Evolutionary conservation across 2,329 filamentous ascomycete genomes (phyloP).

Genomic region (Penicillium aurantiogriseum): DNA sequence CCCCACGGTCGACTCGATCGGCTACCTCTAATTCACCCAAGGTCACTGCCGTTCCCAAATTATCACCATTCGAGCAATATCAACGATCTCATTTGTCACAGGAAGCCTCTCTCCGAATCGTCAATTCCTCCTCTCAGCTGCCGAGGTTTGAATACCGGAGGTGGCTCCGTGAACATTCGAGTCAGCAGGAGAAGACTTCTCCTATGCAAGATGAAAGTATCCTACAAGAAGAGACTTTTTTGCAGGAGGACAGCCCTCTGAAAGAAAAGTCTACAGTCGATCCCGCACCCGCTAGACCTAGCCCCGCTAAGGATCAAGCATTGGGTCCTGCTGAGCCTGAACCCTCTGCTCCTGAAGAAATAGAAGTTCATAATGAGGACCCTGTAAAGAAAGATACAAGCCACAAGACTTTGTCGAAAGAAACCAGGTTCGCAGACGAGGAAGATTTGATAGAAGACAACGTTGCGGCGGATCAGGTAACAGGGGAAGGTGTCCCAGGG

Average conservation of each 20-base stretch:
- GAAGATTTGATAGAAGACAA: conserved; percentile 10
- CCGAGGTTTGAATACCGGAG: conserved; percentile 42
- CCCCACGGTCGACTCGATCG: not conserved
- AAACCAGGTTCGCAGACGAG: conserved; percentile 17
- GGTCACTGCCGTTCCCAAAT: not conserved
- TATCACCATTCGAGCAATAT: not conserved
- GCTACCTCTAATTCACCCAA: not conserved
- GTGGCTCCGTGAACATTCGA: conserved; percentile 13
- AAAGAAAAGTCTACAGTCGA: not conserved
- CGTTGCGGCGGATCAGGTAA: not conserved
- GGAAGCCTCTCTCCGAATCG: conserved; percentile 29
- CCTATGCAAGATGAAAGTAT: conserved; percentile 7
- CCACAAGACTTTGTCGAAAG: conserved; percentile 13
- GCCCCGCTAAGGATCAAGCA: not conserved
- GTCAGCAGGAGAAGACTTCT: conserved; percentile 7
- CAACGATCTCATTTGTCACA: not conserved
- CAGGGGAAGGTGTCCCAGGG: not conserved
- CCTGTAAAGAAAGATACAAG: not conserved
- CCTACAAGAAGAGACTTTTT: conserved; percentile 7
- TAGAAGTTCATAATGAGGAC: not conserved
- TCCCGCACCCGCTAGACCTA: not conserved
- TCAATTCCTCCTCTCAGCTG: conserved; percentile 40
- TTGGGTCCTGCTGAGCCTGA: not conserved
- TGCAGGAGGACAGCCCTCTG: not conserved
- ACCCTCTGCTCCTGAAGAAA: not conserved